Base-by-base conservation (phyloP, 73 alveolate species). In the Blepharisma japonicum region DNA sequence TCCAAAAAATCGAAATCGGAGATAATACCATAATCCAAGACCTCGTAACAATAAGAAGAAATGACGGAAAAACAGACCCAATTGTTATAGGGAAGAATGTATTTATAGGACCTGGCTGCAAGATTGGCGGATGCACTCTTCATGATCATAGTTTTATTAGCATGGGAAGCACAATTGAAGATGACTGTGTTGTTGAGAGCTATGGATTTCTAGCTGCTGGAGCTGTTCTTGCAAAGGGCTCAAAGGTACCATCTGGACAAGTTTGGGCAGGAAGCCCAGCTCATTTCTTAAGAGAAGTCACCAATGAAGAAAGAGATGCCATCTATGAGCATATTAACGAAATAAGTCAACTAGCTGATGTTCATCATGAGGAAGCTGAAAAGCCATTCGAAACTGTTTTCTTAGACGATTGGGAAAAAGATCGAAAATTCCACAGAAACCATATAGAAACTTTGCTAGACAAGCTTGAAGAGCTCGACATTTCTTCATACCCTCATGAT, bases 231-330 rank as follows among this genome's bases (percentile, higher is more conserved):
- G 79, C 72, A 55, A 81, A 66, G 38, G 88, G 88, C 38, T 21
- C 82, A 25, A 76, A 56, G 6, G 81, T 87, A 7, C 90, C 88
- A 39, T 83, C 91, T 7, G 91, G 91, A 7, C 82, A 87, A 61
- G 77, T 87, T 46, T 87, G 90, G 90, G 94, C 94, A 21, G 94
- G 94, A 7, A 77, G 83, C 11, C 94, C 94, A 48, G 94, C 94
- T n/a, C 45, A 56, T 6, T 87, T 77, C 71, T 78, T 87, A 11
- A 77, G 94, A 71, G 94, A 87, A 47, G 74, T 87, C 23, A 83
- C 94, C 6, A 80, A 56, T 53, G 91, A 83, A 53, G 94, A 87
- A 77, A 87, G 85, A 54, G 91, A 87, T 49, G 50, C 76, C 3
- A 83, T 87, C 14, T 6, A 76, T 38, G 94, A 87, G 68, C 46